These are phyloP conservation scores for Brassica nigra DNA, from an alignment of 345 rosid genomes.

Conservation along the genomic window DNA sequence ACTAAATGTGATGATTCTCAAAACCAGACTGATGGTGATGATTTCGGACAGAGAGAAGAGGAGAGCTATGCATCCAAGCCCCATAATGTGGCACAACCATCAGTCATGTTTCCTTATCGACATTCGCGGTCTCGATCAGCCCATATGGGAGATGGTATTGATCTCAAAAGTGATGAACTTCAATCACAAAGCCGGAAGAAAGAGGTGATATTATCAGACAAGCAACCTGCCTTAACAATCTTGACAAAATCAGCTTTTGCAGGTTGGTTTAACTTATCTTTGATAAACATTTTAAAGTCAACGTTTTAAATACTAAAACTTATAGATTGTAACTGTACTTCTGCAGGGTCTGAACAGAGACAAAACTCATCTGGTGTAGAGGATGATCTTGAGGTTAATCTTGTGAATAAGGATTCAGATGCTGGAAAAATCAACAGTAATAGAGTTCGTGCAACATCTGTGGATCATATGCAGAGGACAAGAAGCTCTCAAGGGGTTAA, in stretches of 20 bases:
- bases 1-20: constrained; percentile 57
- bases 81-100: constrained; percentile 27
- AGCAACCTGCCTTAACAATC: constrained; percentile 43
- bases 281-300: neutral
- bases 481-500: constrained; percentile 66
- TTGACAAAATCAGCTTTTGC: constrained; percentile 52
- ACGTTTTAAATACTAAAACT: neutral
- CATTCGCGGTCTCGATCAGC: constrained; percentile 63
- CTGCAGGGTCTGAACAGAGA: constrained; percentile 52
- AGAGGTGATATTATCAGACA: constrained; percentile 42
- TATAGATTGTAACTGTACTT: neutral
- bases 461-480: constrained; percentile 62
- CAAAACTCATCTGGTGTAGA: constrained; percentile 49
- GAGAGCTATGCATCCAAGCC: constrained; percentile 44
- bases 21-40: constrained; percentile 39
- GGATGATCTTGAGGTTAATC: constrained; percentile 47
- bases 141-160: constrained; percentile 40
- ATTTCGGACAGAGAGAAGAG: constrained; percentile 59
- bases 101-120: constrained; percentile 41
- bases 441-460: constrained; percentile 32
- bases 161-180: constrained; percentile 43
- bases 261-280: constrained; percentile 21
- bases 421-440: constrained; percentile 42
- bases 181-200: constrained; percentile 48
- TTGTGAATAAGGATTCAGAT: constrained; percentile 44